Conservation (phyloP, 1,284 basidiomycete species). For the Volvariella volvacea region DNA sequence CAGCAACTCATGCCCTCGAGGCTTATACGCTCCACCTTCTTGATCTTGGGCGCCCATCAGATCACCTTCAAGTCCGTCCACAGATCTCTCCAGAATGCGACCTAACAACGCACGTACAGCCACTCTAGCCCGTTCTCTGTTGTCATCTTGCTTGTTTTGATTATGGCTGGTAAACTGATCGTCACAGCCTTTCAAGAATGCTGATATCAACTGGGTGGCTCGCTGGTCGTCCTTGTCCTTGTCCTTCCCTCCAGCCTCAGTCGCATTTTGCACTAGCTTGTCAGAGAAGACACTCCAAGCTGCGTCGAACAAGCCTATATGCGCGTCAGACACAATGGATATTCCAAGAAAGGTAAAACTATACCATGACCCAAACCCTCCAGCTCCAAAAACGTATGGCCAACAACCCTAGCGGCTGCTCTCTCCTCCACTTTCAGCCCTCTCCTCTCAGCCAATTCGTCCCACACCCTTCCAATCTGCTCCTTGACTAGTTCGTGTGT, state of each 20-base stretch:
- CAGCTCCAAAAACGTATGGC: slow-evolving; percentile 35
- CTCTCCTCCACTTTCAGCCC: slow-evolving; percentile 42
- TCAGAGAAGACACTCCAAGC: slow-evolving; percentile 37
- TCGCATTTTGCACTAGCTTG: slow-evolving; percentile 12
- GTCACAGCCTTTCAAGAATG: slow-evolving; percentile 9
- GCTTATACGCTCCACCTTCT: slow-evolving; percentile 5
- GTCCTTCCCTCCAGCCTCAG: not conserved
- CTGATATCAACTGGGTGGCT: slow-evolving; percentile 3
- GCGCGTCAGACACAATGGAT: not conserved
- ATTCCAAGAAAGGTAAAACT: slow-evolving; percentile 11
- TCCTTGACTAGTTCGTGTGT: slow-evolving; percentile 29
- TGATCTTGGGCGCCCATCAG: slow-evolving; percentile 2
- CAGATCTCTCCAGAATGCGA: slow-evolving; percentile 10
- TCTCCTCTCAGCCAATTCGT: slow-evolving; percentile 29
- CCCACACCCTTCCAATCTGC: slow-evolving; percentile 46
- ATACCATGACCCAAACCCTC: slow-evolving; percentile 35
- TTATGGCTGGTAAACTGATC: slow-evolving; percentile 7
- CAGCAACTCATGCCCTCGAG: slow-evolving; percentile 19
- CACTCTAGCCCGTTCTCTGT: too few relatives aligned
- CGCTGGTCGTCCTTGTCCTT: slow-evolving; percentile 4
- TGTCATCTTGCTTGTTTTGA: not conserved
- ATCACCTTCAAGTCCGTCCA: slow-evolving; percentile 2
- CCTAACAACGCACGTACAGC: slow-evolving; percentile 8
- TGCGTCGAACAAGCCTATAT: slow-evolving; percentile 33
- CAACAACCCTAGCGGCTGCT: slow-evolving; percentile 38